Conservation (phyloP, 768 basidiomycete species). For the Macrolepiota fuliginosa region DNA sequence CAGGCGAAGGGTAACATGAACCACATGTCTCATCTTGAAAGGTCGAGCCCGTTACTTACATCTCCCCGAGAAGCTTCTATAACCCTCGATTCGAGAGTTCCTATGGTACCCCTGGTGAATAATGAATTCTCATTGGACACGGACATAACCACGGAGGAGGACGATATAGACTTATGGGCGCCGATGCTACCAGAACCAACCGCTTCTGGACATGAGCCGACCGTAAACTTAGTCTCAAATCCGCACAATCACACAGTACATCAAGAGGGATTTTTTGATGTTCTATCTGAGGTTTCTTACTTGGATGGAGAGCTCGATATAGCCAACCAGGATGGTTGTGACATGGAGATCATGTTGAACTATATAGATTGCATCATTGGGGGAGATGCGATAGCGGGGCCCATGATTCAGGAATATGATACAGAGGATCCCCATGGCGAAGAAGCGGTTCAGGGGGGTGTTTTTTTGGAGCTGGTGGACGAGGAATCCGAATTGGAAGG, state of each 20-base stretch:
- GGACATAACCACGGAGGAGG: background rate
- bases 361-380: background rate
- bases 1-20: slow-evolving; percentile 1
- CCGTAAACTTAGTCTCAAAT: background rate
- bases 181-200: background rate
- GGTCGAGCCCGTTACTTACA: background rate
- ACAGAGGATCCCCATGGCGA: background rate
- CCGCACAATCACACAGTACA: background rate
- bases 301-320: slow-evolving; percentile 5
- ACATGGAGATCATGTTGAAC: background rate
- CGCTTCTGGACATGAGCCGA: background rate
- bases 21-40: slow-evolving; percentile 1
- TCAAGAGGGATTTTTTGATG: slow-evolving; percentile 2
- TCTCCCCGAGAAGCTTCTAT: background rate
- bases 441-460: background rate
- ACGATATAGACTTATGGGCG: background rate
- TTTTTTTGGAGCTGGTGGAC: background rate
- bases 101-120: background rate
- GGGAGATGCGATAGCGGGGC: background rate
- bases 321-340: background rate
- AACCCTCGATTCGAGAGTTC: background rate
- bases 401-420: background rate
- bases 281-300: slow-evolving; percentile 5
- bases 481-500: background rate
- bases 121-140: background rate